Conservation (phyloP, 495 filamentous ascomycete species). For the Hyaloscypha hepaticicola region DNA sequence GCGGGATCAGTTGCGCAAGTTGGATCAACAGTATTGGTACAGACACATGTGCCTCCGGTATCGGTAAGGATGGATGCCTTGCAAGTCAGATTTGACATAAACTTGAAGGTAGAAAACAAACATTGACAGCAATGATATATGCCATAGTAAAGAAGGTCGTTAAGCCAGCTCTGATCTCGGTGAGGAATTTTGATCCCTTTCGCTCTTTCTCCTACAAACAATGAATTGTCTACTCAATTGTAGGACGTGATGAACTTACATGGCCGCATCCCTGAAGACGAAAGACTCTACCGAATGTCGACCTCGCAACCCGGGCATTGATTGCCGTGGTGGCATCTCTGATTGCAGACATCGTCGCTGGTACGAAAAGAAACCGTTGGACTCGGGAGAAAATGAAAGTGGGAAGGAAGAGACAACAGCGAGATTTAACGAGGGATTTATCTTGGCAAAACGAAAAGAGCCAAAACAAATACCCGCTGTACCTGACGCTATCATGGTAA, state of each 20-base stretch:
- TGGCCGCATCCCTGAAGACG: conserved; percentile 69
- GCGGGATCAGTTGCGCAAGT: conserved; percentile 53
- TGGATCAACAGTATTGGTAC: conserved; percentile 49
- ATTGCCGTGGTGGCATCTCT: conserved; percentile 18
- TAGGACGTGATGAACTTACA: conserved; percentile 38
- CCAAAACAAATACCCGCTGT: background rate
- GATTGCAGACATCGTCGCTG: conserved; percentile 15
- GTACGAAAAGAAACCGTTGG: background rate
- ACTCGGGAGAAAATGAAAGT: conserved; percentile 25
- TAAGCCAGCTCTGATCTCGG: conserved; percentile 73
- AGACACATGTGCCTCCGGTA: conserved; percentile 69
- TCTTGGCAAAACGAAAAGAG: background rate
- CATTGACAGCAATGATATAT: conserved; percentile 71
- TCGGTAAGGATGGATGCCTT: conserved; percentile 54
- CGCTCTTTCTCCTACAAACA: conserved; percentile 47
- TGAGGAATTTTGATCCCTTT: conserved; percentile 74
- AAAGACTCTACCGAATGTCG: conserved; percentile 68
- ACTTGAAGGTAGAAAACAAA: conserved; percentile 33
- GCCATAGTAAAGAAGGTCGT: conserved; percentile 89
- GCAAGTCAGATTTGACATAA: conserved; percentile 3
- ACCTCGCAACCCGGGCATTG: conserved; percentile 40
- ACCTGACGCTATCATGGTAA: background rate
- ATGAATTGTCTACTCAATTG: conserved; percentile 2
- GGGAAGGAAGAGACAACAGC: too few species aligned
- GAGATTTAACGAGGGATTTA: conserved; percentile 11